Conservation (phyloP, 352 stramenopile species). For the Phytopythium boreale region DNA sequence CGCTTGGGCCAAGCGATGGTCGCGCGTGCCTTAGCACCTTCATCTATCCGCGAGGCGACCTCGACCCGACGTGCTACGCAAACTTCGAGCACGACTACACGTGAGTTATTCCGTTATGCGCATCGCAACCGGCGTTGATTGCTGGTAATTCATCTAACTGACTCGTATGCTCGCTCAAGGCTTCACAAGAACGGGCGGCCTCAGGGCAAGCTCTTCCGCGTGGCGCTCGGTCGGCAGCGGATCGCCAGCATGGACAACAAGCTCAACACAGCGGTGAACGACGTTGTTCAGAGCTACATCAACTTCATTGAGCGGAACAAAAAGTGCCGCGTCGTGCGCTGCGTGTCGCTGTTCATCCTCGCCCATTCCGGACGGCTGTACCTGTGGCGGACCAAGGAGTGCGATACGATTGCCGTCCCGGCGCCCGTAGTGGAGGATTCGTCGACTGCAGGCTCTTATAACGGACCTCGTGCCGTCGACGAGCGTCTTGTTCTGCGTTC, state of each 20-base stretch:
- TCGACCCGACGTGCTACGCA: conserved; percentile 61
- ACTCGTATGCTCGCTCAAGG: conserved; percentile 16
- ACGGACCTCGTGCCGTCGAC: conserved; percentile 54
- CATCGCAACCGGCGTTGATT: neutral
- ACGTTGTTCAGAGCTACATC: conserved; percentile 39
- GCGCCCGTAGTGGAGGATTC: neutral
- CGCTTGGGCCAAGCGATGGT: conserved; percentile 28
- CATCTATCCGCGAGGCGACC: conserved; percentile 53
- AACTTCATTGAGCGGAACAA: conserved; percentile 60
- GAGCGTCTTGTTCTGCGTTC: conserved; percentile 59
- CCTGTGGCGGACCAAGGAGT: conserved; percentile 53
- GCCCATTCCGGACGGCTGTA: conserved; percentile 48
- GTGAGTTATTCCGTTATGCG: conserved; percentile 23
- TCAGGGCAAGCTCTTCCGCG: conserved; percentile 64
- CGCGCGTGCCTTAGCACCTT: conserved; percentile 55
- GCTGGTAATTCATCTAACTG: neutral
- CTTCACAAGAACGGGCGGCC: conserved; percentile 56
- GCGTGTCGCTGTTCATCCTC: conserved; percentile 53
- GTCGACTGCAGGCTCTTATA: conserved; percentile 25
- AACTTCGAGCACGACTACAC: conserved; percentile 78
- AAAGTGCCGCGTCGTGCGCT: conserved; percentile 61
- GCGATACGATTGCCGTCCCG: conserved; percentile 41
- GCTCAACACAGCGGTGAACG: conserved; percentile 44
- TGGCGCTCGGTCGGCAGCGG: conserved; percentile 53
- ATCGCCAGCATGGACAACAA: conserved; percentile 73